Evolutionary conservation across 2,329 filamentous ascomycete genomes (phyloP).

Genomic region (Beauveria sp.): DNA sequence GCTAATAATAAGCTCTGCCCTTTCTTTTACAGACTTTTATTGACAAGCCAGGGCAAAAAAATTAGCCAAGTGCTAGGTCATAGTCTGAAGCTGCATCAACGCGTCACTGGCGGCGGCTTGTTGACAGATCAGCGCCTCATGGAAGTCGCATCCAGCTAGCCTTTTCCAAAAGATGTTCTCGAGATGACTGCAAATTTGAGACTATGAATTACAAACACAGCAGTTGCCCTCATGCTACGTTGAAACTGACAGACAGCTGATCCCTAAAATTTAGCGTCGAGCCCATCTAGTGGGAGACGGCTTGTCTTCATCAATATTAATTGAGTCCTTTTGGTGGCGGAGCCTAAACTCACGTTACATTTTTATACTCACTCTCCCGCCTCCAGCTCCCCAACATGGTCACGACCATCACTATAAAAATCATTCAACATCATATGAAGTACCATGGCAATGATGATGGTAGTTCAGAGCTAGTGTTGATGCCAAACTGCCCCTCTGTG

Average conservation of each 20-base stretch:
- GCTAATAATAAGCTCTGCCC: background rate
- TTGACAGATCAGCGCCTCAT: background rate
- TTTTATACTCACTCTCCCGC: background rate
- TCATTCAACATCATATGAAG: background rate
- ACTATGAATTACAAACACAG: background rate
- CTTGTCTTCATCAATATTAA: conserved; percentile 6
- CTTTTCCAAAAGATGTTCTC: background rate
- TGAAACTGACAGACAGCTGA: conserved; percentile 3
- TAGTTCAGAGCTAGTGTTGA: background rate
- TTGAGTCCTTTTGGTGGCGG: background rate
- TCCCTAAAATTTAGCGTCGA: background rate
- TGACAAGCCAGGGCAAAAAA: background rate
- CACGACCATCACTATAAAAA: background rate
- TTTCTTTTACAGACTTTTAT: too few relatives aligned
- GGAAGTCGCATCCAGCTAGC: background rate
- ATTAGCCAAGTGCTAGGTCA: background rate
- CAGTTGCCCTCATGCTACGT: background rate
- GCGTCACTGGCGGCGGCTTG: background rate
- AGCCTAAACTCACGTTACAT: conserved; percentile 10
- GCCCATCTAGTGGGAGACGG: background rate
- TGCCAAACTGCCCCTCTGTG: background rate
- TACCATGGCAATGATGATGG: background rate
- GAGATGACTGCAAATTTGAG: too few relatives aligned
- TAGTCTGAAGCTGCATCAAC: background rate
- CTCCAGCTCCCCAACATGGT: background rate